Conservation (phyloP, 2,329 filamentous ascomycete genomes). For the Neoascochyta sp. region DNA sequence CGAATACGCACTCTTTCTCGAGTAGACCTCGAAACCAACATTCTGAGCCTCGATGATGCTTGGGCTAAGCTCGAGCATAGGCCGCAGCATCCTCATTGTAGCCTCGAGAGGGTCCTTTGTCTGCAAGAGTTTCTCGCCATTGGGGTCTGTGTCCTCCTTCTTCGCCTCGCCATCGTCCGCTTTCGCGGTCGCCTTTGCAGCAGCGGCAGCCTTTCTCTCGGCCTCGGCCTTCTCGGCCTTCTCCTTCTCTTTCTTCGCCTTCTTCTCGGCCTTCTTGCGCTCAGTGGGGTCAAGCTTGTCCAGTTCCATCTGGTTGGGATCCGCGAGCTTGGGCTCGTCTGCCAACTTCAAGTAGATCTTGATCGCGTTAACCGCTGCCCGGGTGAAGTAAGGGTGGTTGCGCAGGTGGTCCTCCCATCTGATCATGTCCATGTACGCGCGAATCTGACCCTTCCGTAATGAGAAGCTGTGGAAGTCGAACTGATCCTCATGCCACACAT, state of each 20-base stretch:
- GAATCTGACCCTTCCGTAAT: conserved; percentile 90
- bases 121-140: conserved; percentile 73
- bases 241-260: conserved; percentile 72
- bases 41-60: conserved; percentile 78
- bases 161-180: conserved; percentile 63
- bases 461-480: conserved; percentile 99
- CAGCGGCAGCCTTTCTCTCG: conserved; percentile 76
- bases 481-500: conserved; percentile 96
- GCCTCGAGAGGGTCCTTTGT: conserved; percentile 81
- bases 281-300: conserved; percentile 56
- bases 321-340: conserved; percentile 66
- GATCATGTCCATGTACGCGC: conserved; percentile 93
- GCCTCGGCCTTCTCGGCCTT: conserved; percentile 73
- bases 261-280: conserved; percentile 83
- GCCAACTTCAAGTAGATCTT: conserved; percentile 74
- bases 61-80: conserved; percentile 77
- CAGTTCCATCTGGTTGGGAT: conserved; percentile 58
- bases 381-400: conserved; percentile 88
- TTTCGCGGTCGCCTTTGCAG: conserved; percentile 53
- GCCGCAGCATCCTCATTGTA: conserved; percentile 79
- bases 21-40: conserved; percentile 84
- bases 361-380: conserved; percentile 77
- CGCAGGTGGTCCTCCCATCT: conserved; percentile 90
- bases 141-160: conserved; percentile 87
- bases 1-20: conserved; percentile 67